Percentiles rank a stretch among this genome's conserved stretches.
Evolutionary conservation across 257 asterid species (phyloP).

Genomic region (Plantago ovata): DNA sequence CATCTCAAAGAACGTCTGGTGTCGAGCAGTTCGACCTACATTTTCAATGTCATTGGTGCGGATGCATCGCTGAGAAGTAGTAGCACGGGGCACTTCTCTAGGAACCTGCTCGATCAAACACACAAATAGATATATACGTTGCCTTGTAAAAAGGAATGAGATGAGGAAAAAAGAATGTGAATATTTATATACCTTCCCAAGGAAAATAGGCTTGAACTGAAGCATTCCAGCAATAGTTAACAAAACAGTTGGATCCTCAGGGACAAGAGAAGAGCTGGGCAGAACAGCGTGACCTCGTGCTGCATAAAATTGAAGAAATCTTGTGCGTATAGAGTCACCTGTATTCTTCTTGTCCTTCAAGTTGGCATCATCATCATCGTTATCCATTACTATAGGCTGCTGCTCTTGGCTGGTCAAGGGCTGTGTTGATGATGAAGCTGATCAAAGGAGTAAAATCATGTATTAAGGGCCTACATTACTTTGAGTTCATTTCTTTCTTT

Average conservation of each 20-base stretch:
- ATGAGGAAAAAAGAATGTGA: neutral
- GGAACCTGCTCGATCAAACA: conserved; percentile 80
- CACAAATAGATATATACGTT: conserved; percentile 14
- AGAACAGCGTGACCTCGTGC: conserved; percentile 76
- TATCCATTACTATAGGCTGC: conserved; percentile 28
- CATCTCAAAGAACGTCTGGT: conserved; percentile 99
- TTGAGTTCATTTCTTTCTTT: no score
- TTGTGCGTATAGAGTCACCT: conserved; percentile 79
- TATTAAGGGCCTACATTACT: no score
- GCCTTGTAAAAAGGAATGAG: neutral
- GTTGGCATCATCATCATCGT: no score
- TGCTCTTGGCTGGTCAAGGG: conserved; percentile 46
- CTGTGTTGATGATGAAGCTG: conserved; percentile 65
- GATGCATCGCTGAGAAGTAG: conserved; percentile 93
- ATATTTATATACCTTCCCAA: conserved; percentile 61
- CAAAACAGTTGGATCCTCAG: conserved; percentile 95
- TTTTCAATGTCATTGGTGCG: conserved; percentile 91
- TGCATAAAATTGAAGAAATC: conserved; percentile 83
- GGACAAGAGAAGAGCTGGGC: conserved; percentile 95
- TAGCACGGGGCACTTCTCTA: conserved; percentile 82
- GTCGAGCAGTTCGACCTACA: conserved; percentile 90
- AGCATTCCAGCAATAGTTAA: conserved; percentile 98
- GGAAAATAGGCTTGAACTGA: conserved; percentile 95
- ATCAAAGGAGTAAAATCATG: conserved; percentile 13
- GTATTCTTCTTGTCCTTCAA: conserved; percentile 30